Evolutionary conservation across 2,329 filamentous ascomycete genomes (phyloP).

Genomic region (Cladorrhinum sp.): DNA sequence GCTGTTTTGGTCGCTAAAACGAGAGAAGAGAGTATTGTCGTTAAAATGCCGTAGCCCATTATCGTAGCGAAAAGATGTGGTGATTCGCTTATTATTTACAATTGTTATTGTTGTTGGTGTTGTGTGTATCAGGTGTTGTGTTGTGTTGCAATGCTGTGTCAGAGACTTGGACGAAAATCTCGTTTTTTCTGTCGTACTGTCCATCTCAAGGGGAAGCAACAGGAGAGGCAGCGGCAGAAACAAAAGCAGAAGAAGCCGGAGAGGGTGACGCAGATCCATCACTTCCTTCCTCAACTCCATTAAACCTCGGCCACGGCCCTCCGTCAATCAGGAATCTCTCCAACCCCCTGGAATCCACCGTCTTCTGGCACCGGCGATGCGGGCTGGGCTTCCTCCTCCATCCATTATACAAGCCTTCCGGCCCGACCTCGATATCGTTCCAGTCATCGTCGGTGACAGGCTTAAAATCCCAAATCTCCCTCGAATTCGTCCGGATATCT

Average conservation of each 20-base stretch:
- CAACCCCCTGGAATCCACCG: slow-evolving; percentile 35
- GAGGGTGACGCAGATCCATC: not conserved
- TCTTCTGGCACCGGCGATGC: slow-evolving; percentile 16
- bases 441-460: slow-evolving; percentile 42
- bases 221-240: not conserved
- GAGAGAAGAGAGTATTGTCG: slow-evolving; percentile 11
- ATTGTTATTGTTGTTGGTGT: not conserved
- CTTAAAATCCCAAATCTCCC: slow-evolving; percentile 43
- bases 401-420: slow-evolving; percentile 8
- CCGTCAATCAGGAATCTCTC: slow-evolving; percentile 41
- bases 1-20: not conserved
- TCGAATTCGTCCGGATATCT: slow-evolving; percentile 35
- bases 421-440: slow-evolving; percentile 20
- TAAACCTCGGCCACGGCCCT: slow-evolving; percentile 35
- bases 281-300: not conserved
- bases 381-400: slow-evolving; percentile 27
- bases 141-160: not conserved
- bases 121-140: not conserved
- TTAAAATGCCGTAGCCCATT: not conserved
- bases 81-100: slow-evolving; percentile 16
- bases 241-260: not conserved
- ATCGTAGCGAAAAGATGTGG: not conserved
- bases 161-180: not conserved
- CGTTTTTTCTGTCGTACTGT: not conserved
- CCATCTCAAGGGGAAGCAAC: not conserved